These are phyloP conservation scores for Gastrolobium bilobum DNA, from an alignment of 306 rosid genomes.

Conservation along the genomic window DNA sequence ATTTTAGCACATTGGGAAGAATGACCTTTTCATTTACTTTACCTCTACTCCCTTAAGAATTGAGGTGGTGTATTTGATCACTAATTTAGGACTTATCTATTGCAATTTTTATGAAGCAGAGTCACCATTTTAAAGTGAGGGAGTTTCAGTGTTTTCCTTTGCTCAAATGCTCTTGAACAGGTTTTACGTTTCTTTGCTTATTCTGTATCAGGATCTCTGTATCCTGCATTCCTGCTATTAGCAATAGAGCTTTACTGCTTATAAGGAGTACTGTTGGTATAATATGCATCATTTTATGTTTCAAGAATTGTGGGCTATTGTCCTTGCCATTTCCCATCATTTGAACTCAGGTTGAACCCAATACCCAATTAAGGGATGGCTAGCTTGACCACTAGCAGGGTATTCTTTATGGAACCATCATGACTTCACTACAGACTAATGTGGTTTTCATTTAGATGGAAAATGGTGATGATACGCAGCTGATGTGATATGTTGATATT, in stretches of 20 bases:
- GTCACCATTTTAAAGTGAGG: neutral
- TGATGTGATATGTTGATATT: neutral
- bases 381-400: neutral
- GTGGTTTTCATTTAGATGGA: neutral
- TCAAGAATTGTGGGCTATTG: neutral
- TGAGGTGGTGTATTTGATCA: neutral
- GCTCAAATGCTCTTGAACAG: neutral
- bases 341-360: conserved; percentile 5
- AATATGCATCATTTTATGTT: neutral
- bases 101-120: neutral
- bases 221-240: neutral
- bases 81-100: neutral
- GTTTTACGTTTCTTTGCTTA: conserved; percentile 7
- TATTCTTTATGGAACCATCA: neutral
- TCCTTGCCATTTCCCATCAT: neutral
- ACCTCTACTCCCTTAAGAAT: neutral
- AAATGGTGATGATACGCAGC: neutral
- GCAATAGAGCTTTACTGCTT: neutral
- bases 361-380: neutral
- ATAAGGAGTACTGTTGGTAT: neutral
- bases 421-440: neutral
- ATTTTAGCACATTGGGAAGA: neutral
- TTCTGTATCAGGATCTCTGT: conserved; percentile 15
- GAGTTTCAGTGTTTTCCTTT: neutral
- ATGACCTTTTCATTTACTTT: neutral